Conservation (phyloP, 257 asterid species). For the Linaria vulgaris region DNA sequence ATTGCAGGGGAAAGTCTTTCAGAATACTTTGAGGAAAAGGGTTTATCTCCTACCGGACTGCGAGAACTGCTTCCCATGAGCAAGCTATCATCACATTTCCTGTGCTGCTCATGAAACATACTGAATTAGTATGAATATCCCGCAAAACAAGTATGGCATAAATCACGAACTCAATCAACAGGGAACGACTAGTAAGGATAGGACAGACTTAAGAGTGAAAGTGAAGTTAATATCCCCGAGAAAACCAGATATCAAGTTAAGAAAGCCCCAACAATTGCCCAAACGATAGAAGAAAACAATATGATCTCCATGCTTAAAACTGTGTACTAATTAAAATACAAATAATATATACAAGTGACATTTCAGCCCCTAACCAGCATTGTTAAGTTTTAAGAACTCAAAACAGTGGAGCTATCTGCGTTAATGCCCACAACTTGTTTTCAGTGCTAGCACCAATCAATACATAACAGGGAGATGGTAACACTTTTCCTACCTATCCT, state of each 20-base stretch:
- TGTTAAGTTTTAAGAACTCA: slow-evolving; percentile 1
- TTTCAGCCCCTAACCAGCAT: background rate
- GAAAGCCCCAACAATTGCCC: background rate
- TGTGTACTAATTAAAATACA: slow-evolving; percentile 4
- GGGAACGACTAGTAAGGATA: slow-evolving; percentile 14
- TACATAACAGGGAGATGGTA: background rate
- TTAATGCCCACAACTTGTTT: background rate
- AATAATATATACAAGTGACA: slow-evolving; percentile 4
- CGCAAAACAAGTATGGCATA: slow-evolving; percentile 19
- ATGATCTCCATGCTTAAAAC: background rate
- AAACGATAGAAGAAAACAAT: background rate
- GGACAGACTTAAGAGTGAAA: slow-evolving; percentile 18
- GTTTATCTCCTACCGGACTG: slow-evolving; percentile 81
- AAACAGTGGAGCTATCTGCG: background rate
- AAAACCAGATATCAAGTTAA: slow-evolving; percentile 4
- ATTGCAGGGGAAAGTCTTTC: slow-evolving; percentile 97
- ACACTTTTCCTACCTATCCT: background rate
- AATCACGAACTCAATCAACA: slow-evolving; percentile 8
- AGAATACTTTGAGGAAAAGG: slow-evolving; percentile 84
- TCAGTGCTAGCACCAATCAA: background rate
- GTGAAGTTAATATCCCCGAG: slow-evolving; percentile 13
- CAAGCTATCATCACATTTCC: slow-evolving; percentile 82
- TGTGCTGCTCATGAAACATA: slow-evolving; percentile 62
- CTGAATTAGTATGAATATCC: slow-evolving; percentile 17
- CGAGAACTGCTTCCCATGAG: slow-evolving; percentile 89